Base-by-base conservation (phyloP, 106 monocot species). In the Agapanthus africanus region DNA sequence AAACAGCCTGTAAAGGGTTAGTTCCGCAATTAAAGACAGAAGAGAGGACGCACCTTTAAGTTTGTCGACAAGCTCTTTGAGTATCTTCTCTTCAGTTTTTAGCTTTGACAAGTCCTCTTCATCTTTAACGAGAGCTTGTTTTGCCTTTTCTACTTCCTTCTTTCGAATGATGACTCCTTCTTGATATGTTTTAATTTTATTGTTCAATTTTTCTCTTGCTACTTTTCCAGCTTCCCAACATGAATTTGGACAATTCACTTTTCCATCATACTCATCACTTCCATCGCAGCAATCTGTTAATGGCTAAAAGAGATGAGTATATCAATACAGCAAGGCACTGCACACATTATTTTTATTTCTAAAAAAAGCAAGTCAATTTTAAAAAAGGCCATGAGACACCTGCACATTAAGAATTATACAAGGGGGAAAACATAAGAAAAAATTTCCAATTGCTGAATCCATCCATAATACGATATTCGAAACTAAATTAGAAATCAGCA, bases 201-300 rank as follows among this genome's bases (percentile, higher is more conserved):
- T 93, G 80, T 79, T 87, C 77, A 99, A 72, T 70, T 78, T 99
- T 52, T 87, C 87, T 68, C 93, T 85, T 13, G 93, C 99, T 19
- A 37, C 87, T 83, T 93, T 93, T 21, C 99, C 93, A 76, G 93
- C 99, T 80, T 99, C 93, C 99, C 99, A 99, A 42, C 99, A 99
- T 50, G 93, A 93, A 79, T 99, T 90, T 36, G 73, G 37, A 57
- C 99, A 99, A 35, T 83, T 85, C 13, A 72, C 59, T 27, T 70
- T 79, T 68, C 50, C 68, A 66, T 85, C 64, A 79, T 99, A 99
- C 65, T 99, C 99, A 69, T 99, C 99, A 74, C 87, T 99, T 37
- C 99, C 99, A 77, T 99, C 99, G 41, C 99, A 99, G 54, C 99
- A 99, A 85, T 99, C 99, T 99, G 77, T 10, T 70, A 51, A 34